Percentiles rank a stretch among this genome's conserved stretches.
Conservation (phyloP, 495 filamentous ascomycete species). For the Lentithecium fluviatile region DNA sequence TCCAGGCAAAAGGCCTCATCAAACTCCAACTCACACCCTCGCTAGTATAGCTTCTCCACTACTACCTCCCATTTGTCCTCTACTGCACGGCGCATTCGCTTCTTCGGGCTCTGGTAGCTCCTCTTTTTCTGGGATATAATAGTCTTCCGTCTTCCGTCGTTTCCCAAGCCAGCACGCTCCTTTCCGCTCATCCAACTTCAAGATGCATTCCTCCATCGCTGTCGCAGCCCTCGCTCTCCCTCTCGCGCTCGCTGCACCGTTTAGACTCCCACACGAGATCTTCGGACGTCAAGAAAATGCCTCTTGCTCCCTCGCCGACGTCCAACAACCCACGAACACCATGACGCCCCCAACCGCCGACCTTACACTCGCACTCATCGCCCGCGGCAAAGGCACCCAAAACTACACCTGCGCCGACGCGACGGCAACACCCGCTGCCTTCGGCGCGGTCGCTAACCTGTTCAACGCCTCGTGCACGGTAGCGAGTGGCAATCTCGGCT, state of each 20-base stretch:
- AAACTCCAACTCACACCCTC: not conserved
- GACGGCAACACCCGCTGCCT: slow-evolving; percentile 52
- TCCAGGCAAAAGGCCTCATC: slow-evolving; percentile 6
- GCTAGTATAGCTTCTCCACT: not conserved
- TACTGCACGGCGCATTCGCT: slow-evolving; percentile 14
- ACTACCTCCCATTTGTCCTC: slow-evolving; percentile 6
- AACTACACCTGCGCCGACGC: slow-evolving; percentile 81
- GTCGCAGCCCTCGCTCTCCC: slow-evolving; percentile 10
- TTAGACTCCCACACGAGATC: not conserved
- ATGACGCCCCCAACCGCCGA: slow-evolving; percentile 59
- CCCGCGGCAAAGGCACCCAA: slow-evolving; percentile 81
- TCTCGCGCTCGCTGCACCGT: slow-evolving; percentile 7
- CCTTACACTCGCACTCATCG: slow-evolving; percentile 67
- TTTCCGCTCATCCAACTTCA: not conserved
- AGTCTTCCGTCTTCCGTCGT: too few species aligned
- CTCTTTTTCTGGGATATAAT: slow-evolving; percentile 13
- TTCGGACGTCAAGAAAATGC: slow-evolving; percentile 7
- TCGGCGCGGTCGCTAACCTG: slow-evolving; percentile 76
- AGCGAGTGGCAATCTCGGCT: slow-evolving; percentile 57
- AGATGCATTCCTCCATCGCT: slow-evolving; percentile 4
- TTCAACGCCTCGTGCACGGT: slow-evolving; percentile 85
- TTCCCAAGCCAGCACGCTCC: not conserved
- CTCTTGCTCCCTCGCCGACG: slow-evolving; percentile 21
- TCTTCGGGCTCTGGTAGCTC: slow-evolving; percentile 30
- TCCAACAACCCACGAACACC: slow-evolving; percentile 30